Base-by-base conservation (phyloP, 371 early-diverging fungal genomes). In the Umbelopsis sp. region DNA sequence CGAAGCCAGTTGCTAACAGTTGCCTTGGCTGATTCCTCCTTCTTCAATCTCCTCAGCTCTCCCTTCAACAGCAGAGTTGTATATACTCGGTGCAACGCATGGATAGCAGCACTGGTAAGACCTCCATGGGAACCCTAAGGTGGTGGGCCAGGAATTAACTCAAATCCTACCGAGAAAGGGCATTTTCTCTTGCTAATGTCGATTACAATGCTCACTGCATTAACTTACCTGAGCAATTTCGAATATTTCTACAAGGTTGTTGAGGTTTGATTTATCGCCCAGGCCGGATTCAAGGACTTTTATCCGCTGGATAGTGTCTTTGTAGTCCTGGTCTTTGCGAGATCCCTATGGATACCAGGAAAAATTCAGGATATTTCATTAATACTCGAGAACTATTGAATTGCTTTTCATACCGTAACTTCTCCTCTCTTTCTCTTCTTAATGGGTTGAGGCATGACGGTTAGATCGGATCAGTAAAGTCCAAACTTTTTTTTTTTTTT, bases 1-100 rank as follows among this genome's bases (percentile, higher is more conserved):
- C 90, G 82, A 32, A 94, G 79, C 96, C 95, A 95, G 6, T 77
- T 69, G 8, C 84, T 81, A 11, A 95, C 91, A 53, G 90, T 86
- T 14, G 71, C 80, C 72, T 86, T 80, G 22, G 81, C 77, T 18
- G 77, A 73, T 45, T 65, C 44, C 12, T 80, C 81, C 10, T 74
- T 64, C 0, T 78, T 68, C 52, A 50, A 44, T 62, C 80, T 80
- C 18, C 81, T 79, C n/a, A 95, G 68, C 37, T 93, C 90, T 7
- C 93, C 94, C 32, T 86, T 83, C 51, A 83, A 78, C 41, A 91
- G 77, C 48, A 93, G 79, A 22, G 80, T 80, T 3, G 88, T 74
- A 69, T 90, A 95, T 0, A 93, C 85, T 65, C 93, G 86, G 38
- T 86, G 86, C 25, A 94, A 79, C 0, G 95, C 80, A 69, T 89